phyloP scores from a whole-genome alignment of 1,284 basidiomycete genomes.

The Trametes polyzona region DNA sequence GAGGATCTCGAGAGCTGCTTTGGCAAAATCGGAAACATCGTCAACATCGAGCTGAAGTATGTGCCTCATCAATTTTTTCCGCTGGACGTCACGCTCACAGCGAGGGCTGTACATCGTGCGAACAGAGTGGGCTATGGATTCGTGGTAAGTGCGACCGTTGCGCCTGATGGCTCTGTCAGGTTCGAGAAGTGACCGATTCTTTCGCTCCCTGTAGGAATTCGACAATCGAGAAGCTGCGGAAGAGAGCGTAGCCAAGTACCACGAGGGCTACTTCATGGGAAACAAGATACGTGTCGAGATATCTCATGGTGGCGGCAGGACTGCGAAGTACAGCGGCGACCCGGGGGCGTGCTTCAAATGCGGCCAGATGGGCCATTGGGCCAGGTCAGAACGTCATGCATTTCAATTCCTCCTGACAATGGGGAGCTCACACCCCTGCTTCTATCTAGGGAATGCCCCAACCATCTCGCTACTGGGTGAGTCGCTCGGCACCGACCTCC shows the following conservation, averaged over 20 bases:
- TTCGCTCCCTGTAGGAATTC: conserved; percentile 63
- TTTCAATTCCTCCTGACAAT: conserved; percentile 12
- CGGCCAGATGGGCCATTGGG: conserved; percentile 83
- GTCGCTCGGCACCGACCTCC: conserved; percentile 11
- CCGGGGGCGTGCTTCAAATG: conserved; percentile 87
- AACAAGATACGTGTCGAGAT: conserved; percentile 86
- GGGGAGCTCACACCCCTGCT: conserved; percentile 1
- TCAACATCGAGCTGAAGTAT: conserved; percentile 81
- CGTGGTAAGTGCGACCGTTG: conserved; percentile 59
- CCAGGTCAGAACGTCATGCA: conserved; percentile 58
- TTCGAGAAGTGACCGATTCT: conserved; percentile 18
- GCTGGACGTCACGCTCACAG: conserved; percentile 13
- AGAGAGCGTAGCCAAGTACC: conserved; percentile 82
- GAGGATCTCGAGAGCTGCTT: conserved; percentile 85
- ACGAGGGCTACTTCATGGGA: conserved; percentile 87
- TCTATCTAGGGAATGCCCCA: conserved; percentile 70
- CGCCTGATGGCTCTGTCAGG: background rate
- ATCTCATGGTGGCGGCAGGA: conserved; percentile 79
- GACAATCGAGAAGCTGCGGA: conserved; percentile 78
- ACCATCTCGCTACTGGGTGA: conserved; percentile 47
- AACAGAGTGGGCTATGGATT: conserved; percentile 81
- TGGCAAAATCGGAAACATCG: conserved; percentile 78
- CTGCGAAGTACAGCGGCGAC: conserved; percentile 76
- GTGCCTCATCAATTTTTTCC: conserved; percentile 36
- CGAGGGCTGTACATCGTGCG: conserved; percentile 23